These are phyloP conservation scores for Hypoxylon cercidicola DNA, from an alignment of 495 filamentous ascomycete genomes.

Conservation along the genomic window DNA sequence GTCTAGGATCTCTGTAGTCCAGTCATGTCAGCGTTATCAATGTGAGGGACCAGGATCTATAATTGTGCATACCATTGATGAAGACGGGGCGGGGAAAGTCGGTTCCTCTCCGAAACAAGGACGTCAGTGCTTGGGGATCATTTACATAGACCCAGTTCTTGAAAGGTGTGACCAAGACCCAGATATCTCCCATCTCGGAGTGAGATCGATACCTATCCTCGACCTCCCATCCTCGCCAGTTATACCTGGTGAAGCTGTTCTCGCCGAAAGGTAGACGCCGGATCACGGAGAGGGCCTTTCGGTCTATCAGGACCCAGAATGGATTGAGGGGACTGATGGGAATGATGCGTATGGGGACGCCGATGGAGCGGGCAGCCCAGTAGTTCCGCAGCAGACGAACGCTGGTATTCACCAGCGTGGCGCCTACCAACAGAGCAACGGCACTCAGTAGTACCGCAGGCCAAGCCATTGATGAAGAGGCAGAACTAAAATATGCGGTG, in stretches of 20 bases:
- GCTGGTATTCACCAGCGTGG: background rate
- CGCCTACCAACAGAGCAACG: background rate
- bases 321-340: conserved; percentile 47
- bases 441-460: conserved; percentile 3
- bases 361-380: conserved; percentile 35
- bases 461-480: conserved; percentile 15
- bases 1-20: background rate
- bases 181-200: conserved; percentile 54
- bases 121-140: conserved; percentile 52
- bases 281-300: conserved; percentile 31
- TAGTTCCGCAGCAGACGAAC: background rate
- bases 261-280: conserved; percentile 41
- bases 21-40: too few relatives aligned
- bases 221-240: conserved; percentile 50
- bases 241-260: conserved; percentile 48
- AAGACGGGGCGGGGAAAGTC: conserved; percentile 57
- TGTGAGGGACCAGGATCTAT: too few relatives aligned
- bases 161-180: conserved; percentile 55
- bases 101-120: conserved; percentile 49
- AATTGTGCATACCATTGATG: conserved; percentile 32
- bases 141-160: conserved; percentile 54
- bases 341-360: conserved; percentile 52
- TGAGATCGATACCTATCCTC: conserved; percentile 53
- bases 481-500: background rate
- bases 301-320: conserved; percentile 45